Conservation (phyloP, 306 rosid genomes). For the Pterocarpus santalinus region DNA sequence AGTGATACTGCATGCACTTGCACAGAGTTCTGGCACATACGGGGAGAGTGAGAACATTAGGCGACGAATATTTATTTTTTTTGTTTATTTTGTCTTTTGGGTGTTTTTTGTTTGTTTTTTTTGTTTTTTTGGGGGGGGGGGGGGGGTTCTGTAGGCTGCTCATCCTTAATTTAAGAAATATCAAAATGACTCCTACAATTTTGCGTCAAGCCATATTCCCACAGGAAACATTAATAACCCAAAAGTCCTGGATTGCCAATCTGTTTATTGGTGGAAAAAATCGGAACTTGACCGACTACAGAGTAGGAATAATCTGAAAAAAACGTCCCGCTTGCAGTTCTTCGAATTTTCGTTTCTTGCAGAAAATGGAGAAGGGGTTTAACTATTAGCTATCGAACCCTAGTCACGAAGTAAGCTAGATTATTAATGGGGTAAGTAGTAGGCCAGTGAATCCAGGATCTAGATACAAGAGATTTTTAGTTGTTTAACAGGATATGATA, state of each 20-base stretch:
- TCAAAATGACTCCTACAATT: neutral
- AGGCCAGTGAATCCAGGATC: neutral
- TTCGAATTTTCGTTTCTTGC: neutral
- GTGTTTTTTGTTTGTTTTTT: no score
- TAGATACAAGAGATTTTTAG: neutral
- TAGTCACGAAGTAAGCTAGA: neutral
- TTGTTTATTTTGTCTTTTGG: no score
- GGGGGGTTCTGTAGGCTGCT: neutral
- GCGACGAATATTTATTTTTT: no score
- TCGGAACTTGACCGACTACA: neutral
- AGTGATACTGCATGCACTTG: neutral
- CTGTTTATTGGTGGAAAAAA: neutral
- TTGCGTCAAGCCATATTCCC: no score
- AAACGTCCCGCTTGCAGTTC: no score
- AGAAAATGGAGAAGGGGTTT: neutral
- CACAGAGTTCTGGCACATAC: neutral
- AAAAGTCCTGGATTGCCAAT: no score
- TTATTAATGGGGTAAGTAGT: neutral
- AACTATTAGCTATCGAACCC: neutral
- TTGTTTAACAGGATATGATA: neutral
- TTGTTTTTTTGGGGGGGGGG: no score
- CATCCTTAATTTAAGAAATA: neutral
- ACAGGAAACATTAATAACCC: no score
- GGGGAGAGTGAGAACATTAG: neutral
- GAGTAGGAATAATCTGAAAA: no score